phyloP scores from a whole-genome alignment of 192 early-diverging fungal genomes.

The Obelidium mucronatum region DNA sequence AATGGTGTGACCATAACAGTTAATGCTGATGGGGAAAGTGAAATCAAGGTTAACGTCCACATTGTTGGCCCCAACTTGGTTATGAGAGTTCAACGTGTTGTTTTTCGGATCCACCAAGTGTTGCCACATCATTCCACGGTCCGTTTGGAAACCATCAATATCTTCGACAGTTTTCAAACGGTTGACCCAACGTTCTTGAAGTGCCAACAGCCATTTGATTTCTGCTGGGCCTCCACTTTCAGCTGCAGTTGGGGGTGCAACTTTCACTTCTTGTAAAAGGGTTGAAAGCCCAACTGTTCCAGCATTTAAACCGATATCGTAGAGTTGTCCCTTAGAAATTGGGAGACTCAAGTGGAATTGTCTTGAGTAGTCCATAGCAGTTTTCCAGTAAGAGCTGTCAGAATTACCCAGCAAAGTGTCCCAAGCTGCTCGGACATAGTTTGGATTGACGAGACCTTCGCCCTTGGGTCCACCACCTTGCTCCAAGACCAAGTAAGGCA shows the following conservation, averaged over 20 bases:
- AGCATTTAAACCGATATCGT: conserved; percentile 22
- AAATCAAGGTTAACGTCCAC: neutral
- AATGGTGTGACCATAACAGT: conserved; percentile 13
- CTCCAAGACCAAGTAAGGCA: neutral
- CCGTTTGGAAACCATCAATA: conserved; percentile 6
- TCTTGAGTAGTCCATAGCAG: conserved; percentile 12
- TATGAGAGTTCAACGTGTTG: neutral
- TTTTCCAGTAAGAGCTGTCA: conserved; percentile 18
- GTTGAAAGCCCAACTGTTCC: neutral
- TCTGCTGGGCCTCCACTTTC: neutral
- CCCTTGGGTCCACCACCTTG: conserved; percentile 14
- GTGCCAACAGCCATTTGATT: neutral
- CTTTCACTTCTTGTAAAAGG: neutral
- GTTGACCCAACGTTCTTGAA: conserved; percentile 17
- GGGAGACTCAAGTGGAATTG: conserved; percentile 13
- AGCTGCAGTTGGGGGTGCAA: neutral
- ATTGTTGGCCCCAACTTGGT: conserved; percentile 25
- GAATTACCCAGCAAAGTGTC: neutral
- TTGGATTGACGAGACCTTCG: conserved; percentile 13
- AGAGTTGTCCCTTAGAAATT: conserved; percentile 25
- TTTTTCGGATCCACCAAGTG: conserved; percentile 15
- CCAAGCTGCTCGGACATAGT: conserved; percentile 27
- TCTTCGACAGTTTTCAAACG: neutral
- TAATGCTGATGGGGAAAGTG: neutral
- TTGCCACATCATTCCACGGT: conserved; percentile 25